Evolutionary conservation across 768 basidiomycete species (phyloP).

Genomic region (Mycena polygramma): DNA sequence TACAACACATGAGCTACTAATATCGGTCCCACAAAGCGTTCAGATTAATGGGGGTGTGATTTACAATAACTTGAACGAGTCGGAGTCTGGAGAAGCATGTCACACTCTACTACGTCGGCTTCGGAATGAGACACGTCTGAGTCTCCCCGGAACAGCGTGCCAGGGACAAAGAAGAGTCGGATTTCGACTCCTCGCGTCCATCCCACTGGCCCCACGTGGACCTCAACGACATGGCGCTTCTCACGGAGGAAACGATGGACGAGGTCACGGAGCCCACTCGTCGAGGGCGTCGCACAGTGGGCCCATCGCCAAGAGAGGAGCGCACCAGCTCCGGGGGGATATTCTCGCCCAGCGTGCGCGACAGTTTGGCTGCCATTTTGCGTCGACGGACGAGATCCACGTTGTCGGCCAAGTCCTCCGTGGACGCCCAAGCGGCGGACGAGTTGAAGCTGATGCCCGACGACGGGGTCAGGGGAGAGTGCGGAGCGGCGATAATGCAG

Average conservation of each 20-base stretch:
- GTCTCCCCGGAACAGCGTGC: background rate
- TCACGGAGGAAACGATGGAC: too few species aligned
- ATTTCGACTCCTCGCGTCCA: too few species aligned
- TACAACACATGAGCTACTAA: too few species aligned
- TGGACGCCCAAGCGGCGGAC: background rate
- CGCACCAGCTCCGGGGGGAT: constrained; percentile 67
- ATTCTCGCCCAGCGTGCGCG: constrained; percentile 70
- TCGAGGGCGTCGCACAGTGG: too few species aligned
- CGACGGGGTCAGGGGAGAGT: background rate
- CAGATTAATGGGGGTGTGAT: too few species aligned
- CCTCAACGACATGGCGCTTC: background rate
- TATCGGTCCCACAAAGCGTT: too few species aligned
- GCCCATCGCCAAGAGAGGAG: background rate
- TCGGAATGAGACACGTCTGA: background rate
- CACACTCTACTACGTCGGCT: background rate
- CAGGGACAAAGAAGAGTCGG: too few species aligned
- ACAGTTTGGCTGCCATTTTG: constrained; percentile 71
- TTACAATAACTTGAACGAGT: too few species aligned
- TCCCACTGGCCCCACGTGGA: too few species aligned
- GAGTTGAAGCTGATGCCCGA: constrained; percentile 6
- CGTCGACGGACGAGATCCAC: constrained; percentile 47
- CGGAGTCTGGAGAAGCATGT: too few species aligned
- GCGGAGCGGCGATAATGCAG: background rate
- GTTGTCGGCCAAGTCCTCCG: background rate
- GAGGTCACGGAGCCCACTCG: background rate